Conservation (phyloP, 495 filamentous ascomycete species). For the Neohortaea acidophila region DNA sequence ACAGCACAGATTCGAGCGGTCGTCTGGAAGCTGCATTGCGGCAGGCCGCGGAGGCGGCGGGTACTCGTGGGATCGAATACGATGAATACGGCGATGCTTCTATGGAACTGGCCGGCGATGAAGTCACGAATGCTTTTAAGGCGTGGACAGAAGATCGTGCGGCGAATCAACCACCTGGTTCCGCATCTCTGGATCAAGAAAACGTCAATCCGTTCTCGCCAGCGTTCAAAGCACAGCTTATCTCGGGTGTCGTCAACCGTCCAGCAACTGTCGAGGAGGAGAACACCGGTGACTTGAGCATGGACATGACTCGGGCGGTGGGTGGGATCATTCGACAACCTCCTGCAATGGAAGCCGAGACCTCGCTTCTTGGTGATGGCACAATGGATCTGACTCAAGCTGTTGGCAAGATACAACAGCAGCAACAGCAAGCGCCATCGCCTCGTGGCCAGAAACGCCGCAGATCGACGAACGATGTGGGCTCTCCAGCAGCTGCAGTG, state of each 20-base stretch:
- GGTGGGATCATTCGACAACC: constrained; percentile 27
- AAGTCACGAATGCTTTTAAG: constrained; percentile 60
- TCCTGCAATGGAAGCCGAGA: constrained; percentile 18
- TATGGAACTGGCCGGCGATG: constrained; percentile 64
- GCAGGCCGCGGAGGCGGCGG: constrained; percentile 58
- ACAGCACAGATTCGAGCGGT: constrained; percentile 47
- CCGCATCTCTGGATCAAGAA: constrained; percentile 41
- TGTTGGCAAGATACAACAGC: constrained; percentile 24
- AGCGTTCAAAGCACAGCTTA: constrained; percentile 16
- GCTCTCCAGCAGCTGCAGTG: constrained; percentile 7
- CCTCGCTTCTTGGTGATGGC: constrained; percentile 15
- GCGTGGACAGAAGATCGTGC: constrained; percentile 42
- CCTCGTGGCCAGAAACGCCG: constrained; percentile 13
- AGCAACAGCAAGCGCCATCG: neutral
- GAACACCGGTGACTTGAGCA: constrained; percentile 31
- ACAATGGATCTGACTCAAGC: constrained; percentile 31
- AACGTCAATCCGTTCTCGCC: constrained; percentile 41
- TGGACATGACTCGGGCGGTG: constrained; percentile 36
- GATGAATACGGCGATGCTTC: constrained; percentile 48
- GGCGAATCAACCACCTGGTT: constrained; percentile 12
- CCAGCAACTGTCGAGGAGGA: constrained; percentile 14
- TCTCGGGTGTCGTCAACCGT: constrained; percentile 4
- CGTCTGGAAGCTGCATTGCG: constrained; percentile 63
- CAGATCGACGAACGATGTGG: constrained; percentile 13
- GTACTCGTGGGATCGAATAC: constrained; percentile 44